Evolutionary conservation across 2,329 filamentous ascomycete species (phyloP), one percentile per base, ranked within the genome.

Genomic region (Diplocarpon rosae): DNA sequence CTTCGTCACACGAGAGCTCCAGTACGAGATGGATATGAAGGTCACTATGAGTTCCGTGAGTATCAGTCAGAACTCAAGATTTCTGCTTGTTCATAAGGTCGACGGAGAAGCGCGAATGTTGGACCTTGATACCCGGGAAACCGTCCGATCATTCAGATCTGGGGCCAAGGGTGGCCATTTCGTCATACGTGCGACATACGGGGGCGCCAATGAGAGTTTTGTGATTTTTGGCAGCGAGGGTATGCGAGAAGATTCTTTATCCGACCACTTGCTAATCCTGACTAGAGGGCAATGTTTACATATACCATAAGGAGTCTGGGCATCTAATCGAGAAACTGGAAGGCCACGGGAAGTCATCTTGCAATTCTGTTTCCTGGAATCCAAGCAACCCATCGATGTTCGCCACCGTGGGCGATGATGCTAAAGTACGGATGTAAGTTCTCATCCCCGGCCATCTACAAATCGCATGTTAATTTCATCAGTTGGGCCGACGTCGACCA

Each of bases 181-280:
- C 59, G 75, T 95, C 44, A 93, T 98, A 47, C 75, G 90, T 40
- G 85, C 81, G 56, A 69, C 73, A 0, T 92, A 95, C 64, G 92
- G 92, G 14, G 92, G 92, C 28, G 89, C 90, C 1, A 82, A 85
- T 47, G 88, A 95, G 66, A 89, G 83, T 61, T 95, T 95, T 62
- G 83, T 96, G 9, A 72, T 93, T 24, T 90, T 85, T 57, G 92
- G 92, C 10, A 95, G 88, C 57, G 88, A 95, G 73, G 84, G 86
- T 88, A 67, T 58, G 69, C 3, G 1, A 28, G 24, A 37, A 37
- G n/a, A 35, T 17, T 12, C 39, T 8, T 30, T 15, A 31, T 33
- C 5, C 13, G 10, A 30, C 17, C 20, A 43, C 20, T 39, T 47
- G 39, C 45, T 54, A 37, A 47, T 46, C 16, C 30, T 20, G 31